Evolutionary conservation across 495 filamentous ascomycete genomes (phyloP), one percentile per base, ranked within the genome.

Genomic region (Hyaloscypha bicolor): DNA sequence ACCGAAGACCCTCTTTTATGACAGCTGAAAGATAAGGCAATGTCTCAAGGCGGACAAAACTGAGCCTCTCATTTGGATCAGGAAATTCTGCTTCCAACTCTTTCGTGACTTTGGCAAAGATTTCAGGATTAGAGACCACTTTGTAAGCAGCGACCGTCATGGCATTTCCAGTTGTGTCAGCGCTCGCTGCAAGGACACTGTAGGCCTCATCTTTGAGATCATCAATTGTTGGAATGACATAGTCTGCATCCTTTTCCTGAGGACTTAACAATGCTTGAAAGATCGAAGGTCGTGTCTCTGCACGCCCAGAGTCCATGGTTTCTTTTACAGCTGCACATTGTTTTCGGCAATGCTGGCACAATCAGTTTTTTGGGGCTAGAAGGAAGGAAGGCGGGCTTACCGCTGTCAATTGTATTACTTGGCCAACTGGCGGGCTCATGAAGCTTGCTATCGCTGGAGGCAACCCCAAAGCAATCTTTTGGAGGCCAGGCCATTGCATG

Each of bases 91-190:
- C 60, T 21, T 69, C 64, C 39, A 82, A 65, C 67, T 81, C 79
- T 4, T 56, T 59, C 8, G 55, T 72, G 30, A 81, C 61, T 12
- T 52, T 65, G 2, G 32, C 12, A 48, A 75, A 77, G 0, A 80
- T 74, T 1, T 42, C 59, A 1, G 72, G 74, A 55, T 74, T 76
- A 21, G 42, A 48, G 4, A 80, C 60, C 16, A 79, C 71, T 33
- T 82, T 71, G 55, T 77, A 80, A 0, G 73, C 51, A 6, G 79
- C 76, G 32, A 78, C 71, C 0, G 72, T 79, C 56, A 75, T 62
- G 0, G 79, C 77, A 62, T 77, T 75, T 0, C 76, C 79, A 2
- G 80, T 80, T 0, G 79, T 82, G 58, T 81, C 80, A 0, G 77
- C 64, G 0, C 76, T 74, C 1, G 78, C 79, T 1, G 68, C 75